These are phyloP conservation scores for Trichosporon inkin DNA, from an alignment of 1,284 basidiomycete genomes.

Conservation along the genomic window DNA sequence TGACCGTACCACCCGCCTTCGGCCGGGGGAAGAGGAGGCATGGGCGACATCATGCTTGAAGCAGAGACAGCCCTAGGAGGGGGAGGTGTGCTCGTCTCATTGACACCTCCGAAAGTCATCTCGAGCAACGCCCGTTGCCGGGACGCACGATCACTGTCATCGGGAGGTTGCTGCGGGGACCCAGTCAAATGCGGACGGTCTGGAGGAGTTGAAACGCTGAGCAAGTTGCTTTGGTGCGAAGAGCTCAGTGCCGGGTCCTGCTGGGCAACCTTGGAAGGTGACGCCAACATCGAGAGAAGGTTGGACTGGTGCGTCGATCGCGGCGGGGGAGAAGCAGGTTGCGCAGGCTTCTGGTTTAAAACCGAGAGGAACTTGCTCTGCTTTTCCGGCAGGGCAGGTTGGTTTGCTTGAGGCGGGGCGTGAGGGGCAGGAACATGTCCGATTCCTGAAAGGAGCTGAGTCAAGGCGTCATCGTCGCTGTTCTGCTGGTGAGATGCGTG, in stretches of 20 bases:
- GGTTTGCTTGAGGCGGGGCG: neutral
- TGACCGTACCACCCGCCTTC: slow-evolving; percentile 8
- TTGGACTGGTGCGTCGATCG: slow-evolving; percentile 17
- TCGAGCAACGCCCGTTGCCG: slow-evolving; percentile 21
- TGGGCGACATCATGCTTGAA: slow-evolving; percentile 19
- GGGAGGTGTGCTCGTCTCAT: neutral
- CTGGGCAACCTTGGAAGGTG: slow-evolving; percentile 2
- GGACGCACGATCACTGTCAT: neutral
- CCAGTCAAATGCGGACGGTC: neutral
- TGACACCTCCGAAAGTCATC: slow-evolving; percentile 10
- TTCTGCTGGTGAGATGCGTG: slow-evolving; percentile 17
- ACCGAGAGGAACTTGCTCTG: slow-evolving; percentile 18
- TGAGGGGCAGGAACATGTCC: slow-evolving; percentile 10
- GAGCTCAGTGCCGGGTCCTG: slow-evolving; percentile 8
- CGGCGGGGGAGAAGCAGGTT: neutral
- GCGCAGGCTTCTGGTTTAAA: slow-evolving; percentile 5
- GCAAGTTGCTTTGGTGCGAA: neutral
- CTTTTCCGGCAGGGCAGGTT: slow-evolving; percentile 11
- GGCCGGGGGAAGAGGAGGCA: slow-evolving; percentile 13
- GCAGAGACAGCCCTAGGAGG: neutral
- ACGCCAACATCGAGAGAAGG: slow-evolving; percentile 18
- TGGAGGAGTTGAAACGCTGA: neutral
- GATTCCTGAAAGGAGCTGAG: slow-evolving; percentile 32
- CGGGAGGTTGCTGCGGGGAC: neutral
- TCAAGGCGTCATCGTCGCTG: slow-evolving; percentile 40